These are phyloP conservation scores for Yueomyces sinensis DNA, from an alignment of 805 yeast species.

Conservation along the genomic window DNA sequence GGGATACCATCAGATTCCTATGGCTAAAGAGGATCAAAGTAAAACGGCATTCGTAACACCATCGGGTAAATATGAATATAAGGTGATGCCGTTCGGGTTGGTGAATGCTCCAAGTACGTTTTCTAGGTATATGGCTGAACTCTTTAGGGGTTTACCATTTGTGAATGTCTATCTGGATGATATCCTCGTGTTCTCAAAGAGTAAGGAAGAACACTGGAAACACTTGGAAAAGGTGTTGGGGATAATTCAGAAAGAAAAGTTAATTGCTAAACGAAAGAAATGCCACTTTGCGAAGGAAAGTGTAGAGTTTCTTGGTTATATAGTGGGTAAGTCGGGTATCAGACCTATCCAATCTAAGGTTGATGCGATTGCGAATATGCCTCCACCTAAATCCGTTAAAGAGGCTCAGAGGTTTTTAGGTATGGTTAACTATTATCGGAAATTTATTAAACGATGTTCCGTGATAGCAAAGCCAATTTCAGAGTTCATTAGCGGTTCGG, in stretches of 20 bases:
- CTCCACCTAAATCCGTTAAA: slow-evolving; percentile 3
- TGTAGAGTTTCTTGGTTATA: slow-evolving; percentile 8
- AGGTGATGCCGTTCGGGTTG: slow-evolving; percentile 11
- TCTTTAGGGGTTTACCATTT: slow-evolving; percentile 5
- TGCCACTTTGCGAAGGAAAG: slow-evolving; percentile 3
- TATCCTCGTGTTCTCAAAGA: slow-evolving; percentile 4
- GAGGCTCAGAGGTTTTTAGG: slow-evolving; percentile 9
- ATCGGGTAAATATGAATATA: slow-evolving; percentile 6
- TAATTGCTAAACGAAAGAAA: slow-evolving; percentile 7
- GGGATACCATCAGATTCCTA: slow-evolving; percentile 7
- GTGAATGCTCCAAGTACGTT: slow-evolving; percentile 10
- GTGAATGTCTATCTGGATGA: slow-evolving; percentile 9
- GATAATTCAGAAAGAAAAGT: neutral
- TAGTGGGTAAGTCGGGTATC: slow-evolving; percentile 2
- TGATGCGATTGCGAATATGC: slow-evolving; percentile 5
- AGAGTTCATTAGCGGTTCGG: neutral
- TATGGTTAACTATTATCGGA: slow-evolving; percentile 7
- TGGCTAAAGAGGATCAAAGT: slow-evolving; percentile 2
- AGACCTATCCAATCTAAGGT: slow-evolving; percentile 7
- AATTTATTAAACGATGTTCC: slow-evolving; percentile 7
- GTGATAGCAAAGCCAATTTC: slow-evolving; percentile 4
- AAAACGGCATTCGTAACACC: slow-evolving; percentile 7
- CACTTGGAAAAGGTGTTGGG: slow-evolving; percentile 6
- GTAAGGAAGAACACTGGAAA: slow-evolving; percentile 5
- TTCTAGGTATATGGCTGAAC: slow-evolving; percentile 9